Base-by-base conservation (phyloP, 805 yeast genomes). In the Candida odintsovae region DNA sequence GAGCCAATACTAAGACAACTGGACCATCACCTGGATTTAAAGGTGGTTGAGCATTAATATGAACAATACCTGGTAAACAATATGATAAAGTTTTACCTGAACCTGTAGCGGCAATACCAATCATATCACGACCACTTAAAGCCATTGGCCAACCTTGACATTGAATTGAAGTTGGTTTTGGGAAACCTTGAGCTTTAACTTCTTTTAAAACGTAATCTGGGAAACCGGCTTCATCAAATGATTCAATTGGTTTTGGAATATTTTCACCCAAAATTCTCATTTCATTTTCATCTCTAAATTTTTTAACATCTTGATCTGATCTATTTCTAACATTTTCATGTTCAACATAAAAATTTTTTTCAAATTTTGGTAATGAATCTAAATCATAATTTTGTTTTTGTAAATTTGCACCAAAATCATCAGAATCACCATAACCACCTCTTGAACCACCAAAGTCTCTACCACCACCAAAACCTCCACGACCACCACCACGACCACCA, bases 121-220 rank as follows among this genome's bases (percentile, higher is more conserved):
- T 87, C 92, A 94, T 86, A 68, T 94, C 98, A 74, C 98, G 88
- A 76, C 99, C 99, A 60, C 92, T 82, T 49, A 90, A 76, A 63
- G 99, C 99, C 99, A 94, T 94, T 54, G 99, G 99, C 99, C 99
- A 94, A 75, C 99, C 99, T 76, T 94, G 99, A 71, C 97, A 89
- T 75, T 94, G 99, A 64, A 94, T 94, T 56, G 89, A 90, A 47
- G 99, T 94, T 61, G 99, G 99, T 55, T 74, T 79, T 47, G 83
- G 94, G 74, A 94, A 94, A 51, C 98, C 98, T 71, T 87, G 90
- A 50, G 82, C 82, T 70, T 86, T 80, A 59, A 94, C 90, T 76
- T 92, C 97, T 49, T 70, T 74, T 64, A 94, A 76, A 40, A 92
- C 97, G 66, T 92, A 90, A 59, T 82, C 86, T 55, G 99, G 99